Evolutionary conservation across 495 filamentous ascomycete genomes (phyloP), one percentile per base, ranked within the genome.

Genomic region (Physcia stellaris): DNA sequence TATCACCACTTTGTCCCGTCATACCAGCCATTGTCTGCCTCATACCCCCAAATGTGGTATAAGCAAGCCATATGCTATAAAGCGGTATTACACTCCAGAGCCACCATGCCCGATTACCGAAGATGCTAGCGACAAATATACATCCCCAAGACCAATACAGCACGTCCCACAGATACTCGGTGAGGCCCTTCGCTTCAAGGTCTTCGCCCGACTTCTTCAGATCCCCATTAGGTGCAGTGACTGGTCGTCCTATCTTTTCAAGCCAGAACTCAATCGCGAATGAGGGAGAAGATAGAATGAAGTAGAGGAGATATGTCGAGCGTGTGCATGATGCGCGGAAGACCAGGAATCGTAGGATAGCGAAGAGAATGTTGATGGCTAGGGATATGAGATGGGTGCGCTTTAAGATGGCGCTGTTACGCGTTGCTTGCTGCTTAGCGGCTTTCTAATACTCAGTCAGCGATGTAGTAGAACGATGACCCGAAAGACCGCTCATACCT

Each of bases 161-260:
- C 19, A 94, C 69, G 63, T 98, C 90, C 70, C 88, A 96, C 80
- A 95, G 83, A 61, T 87, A 98, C 59, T 98, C 90, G 6, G 86
- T 96, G 58, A 98, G 62, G 0, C 90, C 90, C 19, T 80, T 73
- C 0, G 85, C 84, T 20, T 83, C 78, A 18, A 98, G 69, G 56
- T 96, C 90, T 55, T 96, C 88, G 13, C 90, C 90, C 0, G 79
- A 66, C 11, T 66, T 72, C 45, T 73, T 74, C 29, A 96, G 62
- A 2, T 75, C 73, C n/a, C 73, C 75, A 50, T 75, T 78, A 3
- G 69, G 36, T 35, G 69, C 69, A 56, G 77, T 85, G 35, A 59
- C 72, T 6, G 90, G 90, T 5, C 90, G 81, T 0, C 82, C 83
- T 6, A 84, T 70, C 24, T 71, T 71, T 54, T 96, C 88, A 21